Evolutionary conservation across 2,329 filamentous ascomycete species (phyloP).

Genomic region (Neobulgaria alba): DNA sequence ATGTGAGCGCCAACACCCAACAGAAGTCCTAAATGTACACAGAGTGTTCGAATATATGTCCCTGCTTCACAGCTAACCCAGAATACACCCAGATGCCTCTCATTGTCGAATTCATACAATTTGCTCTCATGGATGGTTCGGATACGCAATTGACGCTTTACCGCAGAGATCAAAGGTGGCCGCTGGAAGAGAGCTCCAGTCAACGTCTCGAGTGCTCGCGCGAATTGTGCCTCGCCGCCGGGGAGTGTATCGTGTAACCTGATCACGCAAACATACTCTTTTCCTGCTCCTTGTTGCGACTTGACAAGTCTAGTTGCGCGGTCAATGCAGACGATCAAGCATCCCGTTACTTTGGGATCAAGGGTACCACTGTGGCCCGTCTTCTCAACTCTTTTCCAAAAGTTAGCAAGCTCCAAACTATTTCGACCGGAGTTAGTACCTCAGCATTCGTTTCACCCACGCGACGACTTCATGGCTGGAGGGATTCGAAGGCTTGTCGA

Average conservation of each 20-base stretch:
- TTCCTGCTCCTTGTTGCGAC: conserved; percentile 96
- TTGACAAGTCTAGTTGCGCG: conserved; percentile 96
- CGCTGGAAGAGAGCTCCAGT: conserved; percentile 96
- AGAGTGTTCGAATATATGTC: conserved; percentile 97
- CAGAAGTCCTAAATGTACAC: conserved; percentile 76
- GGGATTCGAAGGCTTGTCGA: conserved; percentile 95
- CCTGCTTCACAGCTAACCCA: conserved; percentile 99
- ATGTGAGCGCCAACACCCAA: conserved; percentile 88
- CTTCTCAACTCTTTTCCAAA: conserved; percentile 67
- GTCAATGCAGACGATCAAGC: conserved; percentile 91
- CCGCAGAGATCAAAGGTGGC: conserved; percentile 92
- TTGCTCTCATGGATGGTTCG: conserved; percentile 97
- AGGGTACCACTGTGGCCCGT: conserved; percentile 97
- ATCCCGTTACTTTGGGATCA: conserved; percentile 95
- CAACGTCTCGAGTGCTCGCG: conserved; percentile 87
- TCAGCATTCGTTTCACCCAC: conserved; percentile 96
- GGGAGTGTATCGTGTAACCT: conserved; percentile 92
- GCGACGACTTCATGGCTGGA: conserved; percentile 98
- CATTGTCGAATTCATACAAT: conserved; percentile 96
- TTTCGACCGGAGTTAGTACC: conserved; percentile 39
- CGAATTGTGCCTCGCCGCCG: conserved; percentile 86
- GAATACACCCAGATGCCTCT: conserved; percentile 93
- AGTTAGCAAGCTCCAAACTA: conserved; percentile 9
- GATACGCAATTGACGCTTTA: conserved; percentile 97
- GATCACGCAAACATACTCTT: conserved; percentile 96